Percentiles rank a stretch among this genome's conserved stretches.
Conservation (phyloP, 2,329 filamentous ascomycete species). For the Ambrosiella xylebori region DNA sequence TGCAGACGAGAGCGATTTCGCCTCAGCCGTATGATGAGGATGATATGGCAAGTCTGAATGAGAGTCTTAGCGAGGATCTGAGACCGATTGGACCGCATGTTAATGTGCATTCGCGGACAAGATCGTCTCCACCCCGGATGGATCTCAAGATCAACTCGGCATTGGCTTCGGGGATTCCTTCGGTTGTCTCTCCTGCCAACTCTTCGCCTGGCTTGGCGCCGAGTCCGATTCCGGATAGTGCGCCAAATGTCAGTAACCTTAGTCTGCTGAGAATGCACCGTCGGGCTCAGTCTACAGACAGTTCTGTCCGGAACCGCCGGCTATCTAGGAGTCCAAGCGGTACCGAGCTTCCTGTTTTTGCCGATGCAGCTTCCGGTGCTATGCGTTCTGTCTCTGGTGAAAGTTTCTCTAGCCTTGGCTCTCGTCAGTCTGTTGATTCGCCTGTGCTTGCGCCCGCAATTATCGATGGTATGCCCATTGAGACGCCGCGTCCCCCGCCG, state of each 20-base stretch:
- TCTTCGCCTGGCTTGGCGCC: slow-evolving; percentile 9
- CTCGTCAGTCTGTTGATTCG: slow-evolving; percentile 1
- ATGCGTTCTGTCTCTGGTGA: not conserved
- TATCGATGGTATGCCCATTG: slow-evolving; percentile 9
- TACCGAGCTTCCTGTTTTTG: slow-evolving; percentile 3
- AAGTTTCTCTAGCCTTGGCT: not conserved
- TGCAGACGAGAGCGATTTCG: slow-evolving; percentile 8
- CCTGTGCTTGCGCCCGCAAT: slow-evolving; percentile 4
- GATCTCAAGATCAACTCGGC: slow-evolving; percentile 3
- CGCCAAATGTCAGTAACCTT: slow-evolving; percentile 1
- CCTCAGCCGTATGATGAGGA: slow-evolving; percentile 1
- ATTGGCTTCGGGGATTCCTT: not conserved
- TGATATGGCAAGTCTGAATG: not conserved
- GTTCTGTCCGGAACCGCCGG: slow-evolving; percentile 2
- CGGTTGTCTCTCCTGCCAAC: not conserved
- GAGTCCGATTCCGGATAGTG: slow-evolving; percentile 8
- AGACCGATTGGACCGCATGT: slow-evolving; percentile 1
- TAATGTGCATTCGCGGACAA: slow-evolving; percentile 5
- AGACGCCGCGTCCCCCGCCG: slow-evolving; percentile 7
- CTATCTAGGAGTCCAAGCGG: slow-evolving; percentile 4
- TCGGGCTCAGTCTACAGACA: slow-evolving; percentile 7
- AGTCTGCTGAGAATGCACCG: slow-evolving; percentile 1
- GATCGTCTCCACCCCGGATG: slow-evolving; percentile 5
- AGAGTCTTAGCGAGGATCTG: not conserved
- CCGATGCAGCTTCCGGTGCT: not conserved